Base-by-base conservation (phyloP, 2,329 filamentous ascomycete species). In the Nigrospora sphaerica region DNA sequence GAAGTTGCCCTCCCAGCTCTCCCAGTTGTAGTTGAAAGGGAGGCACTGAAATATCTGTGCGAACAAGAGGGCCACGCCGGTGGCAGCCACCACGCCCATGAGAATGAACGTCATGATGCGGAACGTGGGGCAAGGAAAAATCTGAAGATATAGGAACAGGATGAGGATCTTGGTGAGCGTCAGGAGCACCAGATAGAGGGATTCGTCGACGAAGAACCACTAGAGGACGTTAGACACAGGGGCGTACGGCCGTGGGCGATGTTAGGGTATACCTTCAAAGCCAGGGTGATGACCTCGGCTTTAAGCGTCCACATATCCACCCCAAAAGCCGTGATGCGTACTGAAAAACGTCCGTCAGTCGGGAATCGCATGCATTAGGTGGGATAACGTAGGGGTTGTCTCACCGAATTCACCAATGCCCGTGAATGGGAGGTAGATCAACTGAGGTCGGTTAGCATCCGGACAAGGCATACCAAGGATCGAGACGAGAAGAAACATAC, bases 1-100 rank as follows among this genome's bases (percentile, higher is more conserved):
- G 32, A 32, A 48, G 33, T 39, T 14, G 16, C 46, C 41, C 32
- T 19, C 40, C 46, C 46, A 48, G 6, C 46, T 34, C 33, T 39
- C 23, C 42, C 46, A 48, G 18, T n/a, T 33, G 23, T 14, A 48
- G 14, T 17, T 10, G 16, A 48, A 18, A 2, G 46, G 46, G 31
- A 19, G 23, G 42, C 46, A 44, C 17, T 48, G 42, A 18, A 48
- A 45, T 4, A 48, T 32, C 28, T 44, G 40, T 2, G 34, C 34
- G 34, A 36, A 36, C 6, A 36, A 14, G 34, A 36, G 34, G 6
- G 16, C 16, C 34, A 17, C 5, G 7, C 34, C 34, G 34, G 7
- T 5, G 34, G 16, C 14, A 4, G 34, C 34, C 14, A 36, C 34
- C 14, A 36, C 13, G 34, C 13, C 34, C 14, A 36, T 36, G 34